These are phyloP conservation scores for Lactarius indigo DNA, from an alignment of 768 basidiomycete species.

Conservation along the genomic window DNA sequence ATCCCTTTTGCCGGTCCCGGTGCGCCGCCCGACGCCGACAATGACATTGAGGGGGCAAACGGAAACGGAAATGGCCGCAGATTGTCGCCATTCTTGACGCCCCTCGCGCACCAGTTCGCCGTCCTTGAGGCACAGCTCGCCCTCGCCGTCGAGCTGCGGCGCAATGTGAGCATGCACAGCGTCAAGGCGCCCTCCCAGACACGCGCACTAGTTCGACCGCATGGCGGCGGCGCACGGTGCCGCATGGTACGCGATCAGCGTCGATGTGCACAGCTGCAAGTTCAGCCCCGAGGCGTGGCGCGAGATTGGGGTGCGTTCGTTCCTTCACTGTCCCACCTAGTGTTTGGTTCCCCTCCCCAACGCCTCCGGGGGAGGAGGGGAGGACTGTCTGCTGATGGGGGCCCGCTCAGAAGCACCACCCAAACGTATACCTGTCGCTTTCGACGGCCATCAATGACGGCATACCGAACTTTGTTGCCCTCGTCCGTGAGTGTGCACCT, in stretches of 20 bases:
- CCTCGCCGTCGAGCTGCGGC: conserved; percentile 72
- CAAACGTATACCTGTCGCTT: conserved; percentile 82
- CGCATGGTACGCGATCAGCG: conserved; percentile 62
- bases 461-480: conserved; percentile 54
- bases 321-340: background rate
- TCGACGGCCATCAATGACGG: conserved; percentile 83
- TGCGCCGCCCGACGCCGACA: conserved; percentile 16
- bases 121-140: conserved; percentile 83
- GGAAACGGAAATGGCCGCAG: conserved; percentile 38
- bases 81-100: conserved; percentile 75
- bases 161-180: conserved; percentile 85
- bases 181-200: conserved; percentile 75
- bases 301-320: conserved; percentile 61
- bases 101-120: conserved; percentile 73
- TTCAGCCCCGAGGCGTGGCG: conserved; percentile 73
- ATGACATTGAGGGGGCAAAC: background rate
- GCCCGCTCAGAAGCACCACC: conserved; percentile 52
- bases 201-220: conserved; percentile 54
- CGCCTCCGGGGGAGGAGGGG: conserved; percentile 5
- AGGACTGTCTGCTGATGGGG: conserved; percentile 8
- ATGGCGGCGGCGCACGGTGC: conserved; percentile 57
- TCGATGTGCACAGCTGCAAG: conserved; percentile 91
- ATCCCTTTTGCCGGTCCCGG: conserved; percentile 49
- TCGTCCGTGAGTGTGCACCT: conserved; percentile 62
- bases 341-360: background rate